Base-by-base conservation (phyloP, 73 alveolate species). In the Blepharisma stoltei region DNA sequence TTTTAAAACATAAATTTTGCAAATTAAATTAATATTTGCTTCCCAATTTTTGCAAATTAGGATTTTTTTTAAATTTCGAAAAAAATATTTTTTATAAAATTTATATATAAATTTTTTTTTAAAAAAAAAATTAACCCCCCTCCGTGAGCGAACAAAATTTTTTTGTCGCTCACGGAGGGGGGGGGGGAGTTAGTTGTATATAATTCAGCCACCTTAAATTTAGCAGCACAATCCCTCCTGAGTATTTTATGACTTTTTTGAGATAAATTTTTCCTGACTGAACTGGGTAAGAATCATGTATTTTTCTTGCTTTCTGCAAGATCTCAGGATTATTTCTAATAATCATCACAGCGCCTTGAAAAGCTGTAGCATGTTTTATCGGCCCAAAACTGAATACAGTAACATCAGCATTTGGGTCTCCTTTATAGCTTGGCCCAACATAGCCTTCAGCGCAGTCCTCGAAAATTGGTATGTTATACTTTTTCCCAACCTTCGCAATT, bases 331-430 rank as follows among this genome's bases (percentile, higher is more conserved):
- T 83, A 32, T 32, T 32, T 41, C 94, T 71, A 21, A 90, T 67
- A 1, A 85, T 81, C 55, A 83, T 69, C 1, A 89, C 84, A 6
- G 90, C 92, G 20, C 94, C 97, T 1, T 88, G 87, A 41, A 84
- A 54, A 21, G 93, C 88, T 52, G 95, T 84, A 27, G 83, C 73
- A 45, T 88, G 83, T 73, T 89, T 89, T 41, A 92, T 89, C 25
- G 92, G 67, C 20, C 98, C 98, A 83, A 92, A 83, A 67, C 95
- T 86, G 81, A 89, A 89, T 18, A 89, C 54, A 2, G 95, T 86
- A 67, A 87, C 77, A 7, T 73, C 92, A 27, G 92, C 93, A 37
- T 67, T 25, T 43, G 78, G 82, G 6, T 55, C 71, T 18, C 96
- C 95, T 32, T 82, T 83, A 44, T 69, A 85, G 43, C 81, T 52